Evolutionary conservation across 345 rosid species (phyloP).

Genomic region (Durio zibethinus): DNA sequence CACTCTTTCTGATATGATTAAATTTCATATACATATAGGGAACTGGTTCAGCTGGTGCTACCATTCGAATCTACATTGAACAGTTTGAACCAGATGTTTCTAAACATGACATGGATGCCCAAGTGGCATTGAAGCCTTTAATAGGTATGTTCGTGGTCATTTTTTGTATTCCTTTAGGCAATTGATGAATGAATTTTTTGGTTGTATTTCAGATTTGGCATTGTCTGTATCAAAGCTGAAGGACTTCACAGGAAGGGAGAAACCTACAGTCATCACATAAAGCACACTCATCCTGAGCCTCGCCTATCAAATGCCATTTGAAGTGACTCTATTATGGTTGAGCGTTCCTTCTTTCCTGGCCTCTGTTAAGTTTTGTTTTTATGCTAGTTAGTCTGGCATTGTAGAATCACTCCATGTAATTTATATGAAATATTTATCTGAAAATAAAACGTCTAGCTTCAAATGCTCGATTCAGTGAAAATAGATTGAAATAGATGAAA

Average conservation of each 20-base stretch:
- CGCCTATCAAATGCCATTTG: conserved; percentile 15
- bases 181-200: conserved; percentile 16
- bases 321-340: conserved; percentile 25
- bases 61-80: conserved; percentile 73
- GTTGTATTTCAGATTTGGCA: conserved; percentile 64
- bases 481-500: background rate
- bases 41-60: conserved; percentile 96
- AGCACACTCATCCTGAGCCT: background rate
- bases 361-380: conserved; percentile 40
- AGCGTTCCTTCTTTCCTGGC: conserved; percentile 19
- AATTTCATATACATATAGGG: conserved; percentile 43
- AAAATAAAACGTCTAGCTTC: conserved; percentile 17
- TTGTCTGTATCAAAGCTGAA: conserved; percentile 81
- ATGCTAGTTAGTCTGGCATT: conserved; percentile 16
- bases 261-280: conserved; percentile 89
- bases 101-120: conserved; percentile 84
- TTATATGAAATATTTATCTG: background rate
- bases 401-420: conserved; percentile 22
- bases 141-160: conserved; percentile 48
- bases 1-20: conserved; percentile 7
- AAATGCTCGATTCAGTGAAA: background rate
- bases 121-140: conserved; percentile 66
- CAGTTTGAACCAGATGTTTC: conserved; percentile 77
- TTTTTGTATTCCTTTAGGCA: background rate
- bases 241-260: conserved; percentile 89